Conservation (phyloP, 345 rosid species). For the Clausena lansium region DNA sequence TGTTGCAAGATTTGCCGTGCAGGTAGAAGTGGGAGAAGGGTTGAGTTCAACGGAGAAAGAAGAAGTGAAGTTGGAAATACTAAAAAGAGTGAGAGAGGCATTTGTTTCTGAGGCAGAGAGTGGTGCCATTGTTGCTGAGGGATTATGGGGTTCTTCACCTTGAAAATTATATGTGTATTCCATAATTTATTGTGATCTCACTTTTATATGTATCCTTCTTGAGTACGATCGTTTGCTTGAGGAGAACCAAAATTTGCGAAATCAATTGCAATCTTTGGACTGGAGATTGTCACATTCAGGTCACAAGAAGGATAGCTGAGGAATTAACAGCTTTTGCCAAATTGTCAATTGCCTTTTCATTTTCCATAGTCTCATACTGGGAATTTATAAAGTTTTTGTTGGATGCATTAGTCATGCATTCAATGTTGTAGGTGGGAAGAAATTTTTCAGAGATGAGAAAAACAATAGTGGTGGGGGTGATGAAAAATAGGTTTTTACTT, state of each 20-base stretch:
- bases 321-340: constrained; percentile 4
- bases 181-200: not conserved
- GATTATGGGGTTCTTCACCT: constrained; percentile 53
- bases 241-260: constrained; percentile 72
- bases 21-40: constrained; percentile 55
- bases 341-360: not conserved
- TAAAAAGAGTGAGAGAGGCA: constrained; percentile 39
- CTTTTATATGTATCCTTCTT: no score
- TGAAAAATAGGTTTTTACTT: no score
- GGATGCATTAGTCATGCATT: constrained; percentile 7
- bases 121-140: constrained; percentile 44
- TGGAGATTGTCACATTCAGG: constrained; percentile 46
- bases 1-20: constrained; percentile 49
- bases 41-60: constrained; percentile 34
- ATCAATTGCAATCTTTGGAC: constrained; percentile 68
- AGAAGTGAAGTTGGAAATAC: constrained; percentile 42
- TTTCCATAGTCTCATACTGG: not conserved
- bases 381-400: constrained; percentile 14
- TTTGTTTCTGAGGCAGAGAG: constrained; percentile 47
- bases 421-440: constrained; percentile 11
- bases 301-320: constrained; percentile 73
- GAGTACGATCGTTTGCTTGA: constrained; percentile 87
- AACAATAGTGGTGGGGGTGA: not conserved
- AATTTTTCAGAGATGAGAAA: not conserved
- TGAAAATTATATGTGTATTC: constrained; percentile 14